Base-by-base conservation (phyloP, 2,329 filamentous ascomycete genomes). In the Xylaria digitata region DNA sequence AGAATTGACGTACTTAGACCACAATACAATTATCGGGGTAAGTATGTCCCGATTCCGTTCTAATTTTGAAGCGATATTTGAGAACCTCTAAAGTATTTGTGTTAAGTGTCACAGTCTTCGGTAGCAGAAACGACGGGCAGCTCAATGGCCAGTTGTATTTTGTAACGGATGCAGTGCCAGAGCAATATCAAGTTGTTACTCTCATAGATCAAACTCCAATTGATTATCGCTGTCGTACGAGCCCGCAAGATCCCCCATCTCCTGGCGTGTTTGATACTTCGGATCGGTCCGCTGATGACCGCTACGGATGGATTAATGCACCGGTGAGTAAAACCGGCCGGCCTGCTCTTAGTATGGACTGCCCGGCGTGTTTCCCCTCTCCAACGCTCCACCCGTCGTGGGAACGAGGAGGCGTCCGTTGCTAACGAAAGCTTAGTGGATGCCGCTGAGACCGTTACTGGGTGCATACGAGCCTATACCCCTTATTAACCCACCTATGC, bases 301-400 rank as follows among this genome's bases (percentile, higher is more conserved):
- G 53, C 8, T 56, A 19, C 19, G 53, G 53, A 11, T 56, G 53
- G 53, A 56, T 56, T 19, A 7, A 52, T n/a, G 49, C 30, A 2
- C 49, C 26, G 13, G 49, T 52, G n/a, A 52, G 49, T 52, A 21
- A 30, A 15, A 32, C 9, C 15, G 15, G 21, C 17, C 1, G 48
- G 3, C 8, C 6, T 32, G 26, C 19, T 32, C n/a, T 52, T 9
- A 37, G 34, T 11, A 9, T 37, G 19, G 26, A 34, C 32, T 34
- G n/a, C n/a, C n/a, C 32, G 9, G 32, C 32, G 6, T 9, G 6
- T 34, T 34, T 34, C 32, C 6, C 9, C 2, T 6, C 32, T 9
- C 32, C 32, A n/a, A n/a, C 32, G 6, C 9, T 34, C 9, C 6
- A 34, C 32, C 9, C 9, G 32, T 34, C 9, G 32, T 34, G 32